phyloP scores from a whole-genome alignment of 805 yeast species.

The Hanseniaspora lachancei region DNA sequence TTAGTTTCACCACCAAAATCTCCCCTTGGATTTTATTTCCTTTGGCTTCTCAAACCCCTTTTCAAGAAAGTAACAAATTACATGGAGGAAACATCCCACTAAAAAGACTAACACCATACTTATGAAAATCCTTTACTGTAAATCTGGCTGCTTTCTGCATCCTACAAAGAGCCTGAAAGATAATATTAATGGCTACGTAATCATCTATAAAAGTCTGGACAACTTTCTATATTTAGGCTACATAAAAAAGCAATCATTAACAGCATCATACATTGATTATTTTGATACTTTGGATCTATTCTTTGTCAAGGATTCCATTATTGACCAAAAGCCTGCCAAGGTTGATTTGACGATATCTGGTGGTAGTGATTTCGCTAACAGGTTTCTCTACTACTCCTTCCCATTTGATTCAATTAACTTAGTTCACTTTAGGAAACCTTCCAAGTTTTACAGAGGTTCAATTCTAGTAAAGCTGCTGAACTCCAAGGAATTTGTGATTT shows the following conservation, averaged over 20 bases:
- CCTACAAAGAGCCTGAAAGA: conserved; percentile 62
- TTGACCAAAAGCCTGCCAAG: not conserved
- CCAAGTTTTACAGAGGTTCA: conserved; percentile 83
- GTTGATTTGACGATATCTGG: not conserved
- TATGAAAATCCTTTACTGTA: conserved; percentile 28
- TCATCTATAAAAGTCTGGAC: conserved; percentile 29
- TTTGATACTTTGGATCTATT: not conserved
- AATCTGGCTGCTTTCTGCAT: conserved; percentile 71
- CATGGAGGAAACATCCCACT: too few species aligned
- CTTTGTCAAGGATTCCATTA: not conserved
- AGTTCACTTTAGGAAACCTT: conserved; percentile 71
- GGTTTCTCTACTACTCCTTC: not conserved
- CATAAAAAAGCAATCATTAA: not conserved
- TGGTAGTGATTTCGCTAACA: not conserved
- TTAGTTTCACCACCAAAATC: not conserved
- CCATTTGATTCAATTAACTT: conserved; percentile 39
- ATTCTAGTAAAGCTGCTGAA: conserved; percentile 57
- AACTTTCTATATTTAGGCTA: not conserved
- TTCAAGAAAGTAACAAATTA: too few species aligned
- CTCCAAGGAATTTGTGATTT: conserved; percentile 65
- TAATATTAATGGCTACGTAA: conserved; percentile 66
- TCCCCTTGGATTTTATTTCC: too few species aligned
- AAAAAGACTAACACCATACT: not conserved
- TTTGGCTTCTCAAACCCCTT: too few species aligned
- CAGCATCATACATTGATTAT: not conserved